Evolutionary conservation across 768 basidiomycete species (phyloP).

Genomic region (Mycena indigotica): DNA sequence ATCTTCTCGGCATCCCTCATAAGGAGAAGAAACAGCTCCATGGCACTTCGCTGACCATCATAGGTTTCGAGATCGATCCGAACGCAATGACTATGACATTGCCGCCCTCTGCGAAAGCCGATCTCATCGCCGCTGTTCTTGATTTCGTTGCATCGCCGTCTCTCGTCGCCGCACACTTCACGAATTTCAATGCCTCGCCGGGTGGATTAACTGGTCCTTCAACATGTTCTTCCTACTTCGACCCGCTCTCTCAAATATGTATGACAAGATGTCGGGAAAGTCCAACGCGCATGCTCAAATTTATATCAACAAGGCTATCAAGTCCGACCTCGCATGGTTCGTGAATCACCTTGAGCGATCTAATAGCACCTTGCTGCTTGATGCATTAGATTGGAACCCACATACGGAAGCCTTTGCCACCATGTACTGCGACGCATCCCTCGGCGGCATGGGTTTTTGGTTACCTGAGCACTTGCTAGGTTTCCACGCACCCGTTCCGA

Average conservation of each 20-base stretch:
- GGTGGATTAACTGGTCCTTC: constrained; percentile 43
- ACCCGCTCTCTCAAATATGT: constrained; percentile 31
- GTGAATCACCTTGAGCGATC: constrained; percentile 21
- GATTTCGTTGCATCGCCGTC: constrained; percentile 4
- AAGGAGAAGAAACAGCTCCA: constrained; percentile 40
- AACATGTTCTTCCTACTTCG: constrained; percentile 37
- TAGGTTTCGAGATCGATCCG: constrained; percentile 42
- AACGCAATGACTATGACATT: constrained; percentile 32
- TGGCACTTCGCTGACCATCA: constrained; percentile 34
- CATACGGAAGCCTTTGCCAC: constrained; percentile 13
- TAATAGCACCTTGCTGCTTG: constrained; percentile 26
- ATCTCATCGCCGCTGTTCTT: constrained; percentile 18
- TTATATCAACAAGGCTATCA: constrained; percentile 29
- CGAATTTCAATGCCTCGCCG: constrained; percentile 35
- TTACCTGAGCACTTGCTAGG: constrained; percentile 9
- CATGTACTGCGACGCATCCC: constrained; percentile 29
- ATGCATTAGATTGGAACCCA: constrained; percentile 21
- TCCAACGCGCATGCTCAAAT: constrained; percentile 13
- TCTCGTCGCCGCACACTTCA: constrained; percentile 19
- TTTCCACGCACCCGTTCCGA: constrained; percentile 15
- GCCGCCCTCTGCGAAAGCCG: background rate
- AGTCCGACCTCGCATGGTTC: constrained; percentile 34
- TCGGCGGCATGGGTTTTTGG: constrained; percentile 24
- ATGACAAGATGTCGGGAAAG: constrained; percentile 35
- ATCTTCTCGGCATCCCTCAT: constrained; percentile 44